Conservation (phyloP, 306 rosid species). For the Prunus fruticosa region DNA sequence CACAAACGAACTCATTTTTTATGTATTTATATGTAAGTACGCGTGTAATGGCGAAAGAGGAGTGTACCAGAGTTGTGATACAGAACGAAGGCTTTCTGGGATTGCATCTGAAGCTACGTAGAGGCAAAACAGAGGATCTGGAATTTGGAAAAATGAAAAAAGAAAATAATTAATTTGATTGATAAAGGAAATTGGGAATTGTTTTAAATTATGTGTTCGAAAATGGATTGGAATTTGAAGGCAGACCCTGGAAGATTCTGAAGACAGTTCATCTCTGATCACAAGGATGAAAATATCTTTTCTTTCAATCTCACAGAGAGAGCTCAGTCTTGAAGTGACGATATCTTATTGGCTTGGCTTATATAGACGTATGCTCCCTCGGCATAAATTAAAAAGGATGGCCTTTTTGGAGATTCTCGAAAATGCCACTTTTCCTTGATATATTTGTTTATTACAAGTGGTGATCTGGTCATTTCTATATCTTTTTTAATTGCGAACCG, state of each 20-base stretch:
- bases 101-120: slow-evolving; percentile 34
- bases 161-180: neutral
- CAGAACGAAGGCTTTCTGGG: slow-evolving; percentile 32
- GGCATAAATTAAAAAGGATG: neutral
- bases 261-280: slow-evolving; percentile 59
- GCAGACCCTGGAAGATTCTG: slow-evolving; percentile 57
- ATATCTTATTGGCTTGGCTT: neutral
- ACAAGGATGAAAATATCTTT: neutral
- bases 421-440: slow-evolving; percentile 3
- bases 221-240: neutral
- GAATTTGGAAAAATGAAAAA: slow-evolving; percentile 5
- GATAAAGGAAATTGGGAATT: neutral
- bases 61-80: slow-evolving; percentile 38
- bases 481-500: too few relatives aligned
- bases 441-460: too few relatives aligned
- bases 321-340: neutral
- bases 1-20: neutral
- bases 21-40: neutral
- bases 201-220: neutral
- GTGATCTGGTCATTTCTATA: too few relatives aligned
- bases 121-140: slow-evolving; percentile 57
- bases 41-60: neutral
- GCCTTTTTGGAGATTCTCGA: slow-evolving; percentile 11
- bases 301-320: neutral
- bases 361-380: neutral